A percentile compares a stretch with the other conserved stretches of the same genome.
These are phyloP conservation scores for Epichloe coenophiala DNA, from an alignment of 2,329 filamentous ascomycete species.

Conservation along the genomic window DNA sequence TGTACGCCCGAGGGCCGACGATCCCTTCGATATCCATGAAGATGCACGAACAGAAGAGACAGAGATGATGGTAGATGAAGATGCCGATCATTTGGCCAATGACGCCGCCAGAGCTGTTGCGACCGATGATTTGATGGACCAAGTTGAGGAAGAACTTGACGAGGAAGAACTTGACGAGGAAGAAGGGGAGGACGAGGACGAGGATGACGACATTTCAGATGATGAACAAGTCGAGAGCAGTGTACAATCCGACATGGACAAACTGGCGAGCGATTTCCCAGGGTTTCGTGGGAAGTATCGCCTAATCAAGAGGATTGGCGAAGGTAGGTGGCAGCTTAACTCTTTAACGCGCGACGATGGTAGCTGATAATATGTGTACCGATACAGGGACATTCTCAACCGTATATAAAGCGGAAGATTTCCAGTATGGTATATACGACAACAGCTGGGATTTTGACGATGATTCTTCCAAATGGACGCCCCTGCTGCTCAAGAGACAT, in stretches of 20 bases:
- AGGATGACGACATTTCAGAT: slow-evolving; percentile 33
- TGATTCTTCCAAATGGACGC: slow-evolving; percentile 52
- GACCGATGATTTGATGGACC: slow-evolving; percentile 13
- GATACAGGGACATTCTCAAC: slow-evolving; percentile 87
- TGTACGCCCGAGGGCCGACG: slow-evolving; percentile 11
- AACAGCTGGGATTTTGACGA: slow-evolving; percentile 77
- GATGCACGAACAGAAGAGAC: slow-evolving; percentile 37
- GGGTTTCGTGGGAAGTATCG: slow-evolving; percentile 76
- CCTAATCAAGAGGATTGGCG: slow-evolving; percentile 90
- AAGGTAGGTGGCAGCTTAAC: slow-evolving; percentile 44
- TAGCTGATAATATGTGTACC: not conserved
- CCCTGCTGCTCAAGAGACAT: slow-evolving; percentile 48
- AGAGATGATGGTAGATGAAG: slow-evolving; percentile 33
- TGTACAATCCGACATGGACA: slow-evolving; percentile 77
- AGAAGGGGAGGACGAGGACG: slow-evolving; percentile 22
- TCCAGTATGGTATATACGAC: slow-evolving; percentile 68
- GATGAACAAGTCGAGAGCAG: slow-evolving; percentile 52
- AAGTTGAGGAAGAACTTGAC: slow-evolving; percentile 11
- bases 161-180: slow-evolving; percentile 17
- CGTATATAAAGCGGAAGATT: slow-evolving; percentile 95
- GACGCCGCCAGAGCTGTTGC: slow-evolving; percentile 12
- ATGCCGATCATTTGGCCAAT: slow-evolving; percentile 18
- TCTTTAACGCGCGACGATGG: not conserved
- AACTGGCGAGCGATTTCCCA: slow-evolving; percentile 67
- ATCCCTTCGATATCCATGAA: slow-evolving; percentile 35